Percentiles rank a stretch among this genome's conserved stretches.
Conservation (phyloP, 257 asterid genomes). For the Lavandula angustifolia region DNA sequence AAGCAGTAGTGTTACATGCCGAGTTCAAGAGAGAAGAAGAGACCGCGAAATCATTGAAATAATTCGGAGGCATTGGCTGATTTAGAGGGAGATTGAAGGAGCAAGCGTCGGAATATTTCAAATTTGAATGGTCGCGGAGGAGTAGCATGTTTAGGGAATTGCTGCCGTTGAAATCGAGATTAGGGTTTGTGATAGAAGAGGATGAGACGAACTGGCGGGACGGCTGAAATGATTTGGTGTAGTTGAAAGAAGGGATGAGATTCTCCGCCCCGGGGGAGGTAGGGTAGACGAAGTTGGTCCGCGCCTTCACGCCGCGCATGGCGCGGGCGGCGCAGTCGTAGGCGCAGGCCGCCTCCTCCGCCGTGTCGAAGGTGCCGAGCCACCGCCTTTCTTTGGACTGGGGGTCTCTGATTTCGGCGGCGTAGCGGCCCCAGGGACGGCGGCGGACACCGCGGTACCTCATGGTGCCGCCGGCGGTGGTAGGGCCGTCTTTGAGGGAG, state of each 20-base stretch:
- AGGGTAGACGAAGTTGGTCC: conserved; percentile 85
- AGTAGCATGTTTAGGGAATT: conserved; percentile 44
- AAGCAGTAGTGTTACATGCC: background rate
- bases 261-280: conserved; percentile 29
- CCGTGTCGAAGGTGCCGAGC: conserved; percentile 94
- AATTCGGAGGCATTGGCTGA: background rate
- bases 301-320: conserved; percentile 85
- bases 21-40: background rate
- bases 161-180: conserved; percentile 20
- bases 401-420: conserved; percentile 94
- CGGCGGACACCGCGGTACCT: conserved; percentile 93
- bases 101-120: background rate
- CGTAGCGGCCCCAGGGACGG: conserved; percentile 98
- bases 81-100: background rate
- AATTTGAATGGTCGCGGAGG: conserved; percentile 41
- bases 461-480: conserved; percentile 37
- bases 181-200: conserved; percentile 38
- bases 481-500: conserved; percentile 41
- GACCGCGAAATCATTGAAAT: background rate
- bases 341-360: conserved; percentile 95
- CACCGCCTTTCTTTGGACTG: conserved; percentile 82
- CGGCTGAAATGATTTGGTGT: conserved; percentile 42
- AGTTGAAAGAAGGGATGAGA: conserved; percentile 42
- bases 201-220: conserved; percentile 31
- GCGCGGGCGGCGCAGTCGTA: conserved; percentile 90